Evolutionary conservation across 78 protist genomes (phyloP).

Genomic region (Dictyostelium purpureum): DNA sequence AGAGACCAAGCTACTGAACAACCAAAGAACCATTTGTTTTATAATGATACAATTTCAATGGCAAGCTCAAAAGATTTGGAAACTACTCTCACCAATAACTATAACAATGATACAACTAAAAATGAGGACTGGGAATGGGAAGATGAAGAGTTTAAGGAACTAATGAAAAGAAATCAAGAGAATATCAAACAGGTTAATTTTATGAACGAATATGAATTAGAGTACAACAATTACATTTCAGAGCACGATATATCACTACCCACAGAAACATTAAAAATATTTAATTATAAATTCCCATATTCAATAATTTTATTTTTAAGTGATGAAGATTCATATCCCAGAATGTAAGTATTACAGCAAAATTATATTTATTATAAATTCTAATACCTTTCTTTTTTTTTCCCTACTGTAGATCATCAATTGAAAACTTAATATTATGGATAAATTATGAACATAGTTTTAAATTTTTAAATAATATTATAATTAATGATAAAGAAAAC

Average conservation of each 20-base stretch:
- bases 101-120: not conserved
- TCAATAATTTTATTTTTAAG: slow-evolving; percentile 42
- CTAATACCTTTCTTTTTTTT: not conserved
- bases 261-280: not conserved
- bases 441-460: not conserved
- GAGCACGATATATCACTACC: not conserved
- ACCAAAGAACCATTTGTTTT: slow-evolving; percentile 9
- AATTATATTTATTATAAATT: not conserved
- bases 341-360: slow-evolving; percentile 29
- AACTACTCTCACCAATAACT: too few species aligned
- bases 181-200: slow-evolving; percentile 14
- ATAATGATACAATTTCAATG: not conserved
- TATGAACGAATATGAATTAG: slow-evolving; percentile 18
- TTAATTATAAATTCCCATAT: slow-evolving; percentile 39
- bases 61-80: slow-evolving; percentile 1
- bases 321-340: slow-evolving; percentile 69
- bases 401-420: slow-evolving; percentile 32
- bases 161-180: slow-evolving; percentile 6
- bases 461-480: not conserved
- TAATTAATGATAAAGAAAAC: slow-evolving; percentile 23
- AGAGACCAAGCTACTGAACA: not conserved
- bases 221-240: not conserved
- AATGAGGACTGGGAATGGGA: slow-evolving; percentile 65
- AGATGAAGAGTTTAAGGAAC: slow-evolving; percentile 57
- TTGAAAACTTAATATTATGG: slow-evolving; percentile 47